Percentiles rank a stretch among this genome's conserved stretches.
These are phyloP conservation scores for Rhizopogon vesiculosus DNA, from an alignment of 768 basidiomycete genomes.

Conservation along the genomic window DNA sequence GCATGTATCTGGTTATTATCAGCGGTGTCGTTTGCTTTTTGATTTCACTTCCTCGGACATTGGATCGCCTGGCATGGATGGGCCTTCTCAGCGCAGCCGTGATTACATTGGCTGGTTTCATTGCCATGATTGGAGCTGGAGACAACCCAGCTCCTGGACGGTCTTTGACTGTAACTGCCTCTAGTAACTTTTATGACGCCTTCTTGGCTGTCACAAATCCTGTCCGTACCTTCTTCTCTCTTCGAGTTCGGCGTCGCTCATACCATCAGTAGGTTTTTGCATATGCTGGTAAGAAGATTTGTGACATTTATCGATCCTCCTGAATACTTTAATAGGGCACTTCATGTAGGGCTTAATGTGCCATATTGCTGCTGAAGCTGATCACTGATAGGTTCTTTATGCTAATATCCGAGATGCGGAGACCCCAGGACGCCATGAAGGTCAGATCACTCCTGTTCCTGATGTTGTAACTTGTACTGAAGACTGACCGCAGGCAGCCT, in stretches of 20 bases:
- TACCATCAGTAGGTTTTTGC: constrained; percentile 35
- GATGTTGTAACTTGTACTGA: not conserved
- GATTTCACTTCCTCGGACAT: constrained; percentile 42
- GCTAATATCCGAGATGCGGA: constrained; percentile 52
- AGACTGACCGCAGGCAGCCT: constrained; percentile 36
- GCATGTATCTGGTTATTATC: constrained; percentile 40
- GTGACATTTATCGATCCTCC: not conserved
- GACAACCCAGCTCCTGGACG: constrained; percentile 39
- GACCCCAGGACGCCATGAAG: constrained; percentile 53
- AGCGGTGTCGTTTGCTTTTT: constrained; percentile 39
- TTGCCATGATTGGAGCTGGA: constrained; percentile 50
- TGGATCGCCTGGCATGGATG: constrained; percentile 43
- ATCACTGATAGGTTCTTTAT: constrained; percentile 46
- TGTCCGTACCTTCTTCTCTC: constrained; percentile 23
- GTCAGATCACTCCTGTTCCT: constrained; percentile 16
- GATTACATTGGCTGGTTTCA: constrained; percentile 41
- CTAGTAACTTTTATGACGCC: constrained; percentile 40
- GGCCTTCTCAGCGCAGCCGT: constrained; percentile 37
- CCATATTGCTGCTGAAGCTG: not conserved
- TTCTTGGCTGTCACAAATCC: constrained; percentile 52
- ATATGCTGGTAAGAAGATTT: constrained; percentile 36
- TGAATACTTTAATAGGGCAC: constrained; percentile 31
- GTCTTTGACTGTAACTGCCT: constrained; percentile 30
- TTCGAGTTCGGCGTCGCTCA: not conserved
- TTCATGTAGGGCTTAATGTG: constrained; percentile 37